Evolutionary conservation across 768 basidiomycete species (phyloP).

Genomic region (Hirschioporus abietinus): DNA sequence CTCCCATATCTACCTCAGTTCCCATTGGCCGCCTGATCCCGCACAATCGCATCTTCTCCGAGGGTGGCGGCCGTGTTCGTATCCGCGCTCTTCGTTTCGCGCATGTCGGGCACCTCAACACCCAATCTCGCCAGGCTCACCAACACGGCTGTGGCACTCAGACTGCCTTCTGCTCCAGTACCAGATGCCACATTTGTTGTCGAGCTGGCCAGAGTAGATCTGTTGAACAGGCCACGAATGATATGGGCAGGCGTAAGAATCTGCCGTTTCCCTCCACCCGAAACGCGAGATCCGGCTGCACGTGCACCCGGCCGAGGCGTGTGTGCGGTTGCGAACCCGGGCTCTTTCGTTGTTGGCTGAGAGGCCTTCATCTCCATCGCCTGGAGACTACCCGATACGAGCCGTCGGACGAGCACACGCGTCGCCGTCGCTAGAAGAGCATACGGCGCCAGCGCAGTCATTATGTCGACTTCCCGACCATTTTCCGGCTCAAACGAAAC

Average conservation of each 20-base stretch:
- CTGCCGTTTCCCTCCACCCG: conserved; percentile 17
- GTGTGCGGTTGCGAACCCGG: conserved; percentile 18
- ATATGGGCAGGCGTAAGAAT: conserved; percentile 36
- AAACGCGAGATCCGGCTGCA: background rate
- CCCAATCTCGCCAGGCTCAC: conserved; percentile 28
- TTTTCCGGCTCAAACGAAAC: conserved; percentile 8
- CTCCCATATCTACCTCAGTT: background rate
- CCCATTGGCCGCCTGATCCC: background rate
- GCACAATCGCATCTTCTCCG: background rate
- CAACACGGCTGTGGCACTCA: conserved; percentile 15
- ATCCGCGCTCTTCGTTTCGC: background rate
- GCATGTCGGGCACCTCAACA: conserved; percentile 12
- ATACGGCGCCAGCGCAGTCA: conserved; percentile 27
- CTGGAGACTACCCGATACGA: conserved; percentile 30
- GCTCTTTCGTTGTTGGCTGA: conserved; percentile 19
- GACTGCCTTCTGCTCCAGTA: background rate
- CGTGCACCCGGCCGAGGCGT: conserved; percentile 17
- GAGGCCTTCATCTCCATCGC: conserved; percentile 18
- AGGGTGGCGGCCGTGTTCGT: background rate
- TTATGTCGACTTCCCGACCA: conserved; percentile 14
- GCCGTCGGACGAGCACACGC: conserved; percentile 26
- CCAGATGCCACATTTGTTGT: background rate
- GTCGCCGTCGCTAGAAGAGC: conserved; percentile 32
- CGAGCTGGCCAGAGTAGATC: no score
- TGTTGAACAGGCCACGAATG: conserved; percentile 24